These are phyloP conservation scores for Fusarium vanettenii DNA, from an alignment of 2,329 filamentous ascomycete species.

Conservation along the genomic window DNA sequence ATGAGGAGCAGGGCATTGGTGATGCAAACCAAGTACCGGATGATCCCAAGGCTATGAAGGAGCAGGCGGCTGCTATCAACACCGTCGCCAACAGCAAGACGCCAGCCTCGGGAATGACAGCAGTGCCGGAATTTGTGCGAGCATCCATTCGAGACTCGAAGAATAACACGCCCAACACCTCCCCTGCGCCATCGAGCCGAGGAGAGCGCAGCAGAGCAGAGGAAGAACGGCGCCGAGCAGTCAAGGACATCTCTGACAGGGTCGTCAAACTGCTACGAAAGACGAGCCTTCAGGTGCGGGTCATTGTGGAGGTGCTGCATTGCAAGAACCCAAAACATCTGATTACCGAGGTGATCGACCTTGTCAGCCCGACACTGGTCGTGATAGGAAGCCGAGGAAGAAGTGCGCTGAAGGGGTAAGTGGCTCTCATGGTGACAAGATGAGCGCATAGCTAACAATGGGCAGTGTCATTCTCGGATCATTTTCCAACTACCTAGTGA, in stretches of 20 bases:
- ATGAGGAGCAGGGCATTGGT: slow-evolving; percentile 80
- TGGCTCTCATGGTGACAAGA: slow-evolving; percentile 25
- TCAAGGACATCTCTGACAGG: slow-evolving; percentile 85
- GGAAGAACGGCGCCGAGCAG: slow-evolving; percentile 81
- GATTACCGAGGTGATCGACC: slow-evolving; percentile 97
- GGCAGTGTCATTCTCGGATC: slow-evolving; percentile 89
- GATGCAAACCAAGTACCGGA: slow-evolving; percentile 72
- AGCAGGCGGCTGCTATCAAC: slow-evolving; percentile 78
- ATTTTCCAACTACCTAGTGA: slow-evolving; percentile 97
- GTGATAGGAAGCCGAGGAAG: slow-evolving; percentile 92
- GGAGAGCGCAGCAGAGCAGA: slow-evolving; percentile 72
- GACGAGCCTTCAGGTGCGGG: slow-evolving; percentile 90
- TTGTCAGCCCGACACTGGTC: slow-evolving; percentile 89
- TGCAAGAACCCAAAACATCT: slow-evolving; percentile 98
- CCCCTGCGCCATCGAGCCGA: slow-evolving; percentile 60
- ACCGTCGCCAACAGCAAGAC: slow-evolving; percentile 63
- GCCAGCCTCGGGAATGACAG: slow-evolving; percentile 45
- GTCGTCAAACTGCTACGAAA: slow-evolving; percentile 89
- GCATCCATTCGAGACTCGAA: slow-evolving; percentile 47
- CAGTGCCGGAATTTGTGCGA: slow-evolving; percentile 50
- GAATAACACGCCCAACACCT: slow-evolving; percentile 52
- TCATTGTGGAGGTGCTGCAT: slow-evolving; percentile 96
- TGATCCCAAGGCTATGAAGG: slow-evolving; percentile 79
- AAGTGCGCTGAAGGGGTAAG: slow-evolving; percentile 92
- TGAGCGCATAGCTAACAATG: slow-evolving; percentile 45